These are phyloP conservation scores for Oenanthe sinensis DNA, from an alignment of 129 eudicot species.

Conservation along the genomic window DNA sequence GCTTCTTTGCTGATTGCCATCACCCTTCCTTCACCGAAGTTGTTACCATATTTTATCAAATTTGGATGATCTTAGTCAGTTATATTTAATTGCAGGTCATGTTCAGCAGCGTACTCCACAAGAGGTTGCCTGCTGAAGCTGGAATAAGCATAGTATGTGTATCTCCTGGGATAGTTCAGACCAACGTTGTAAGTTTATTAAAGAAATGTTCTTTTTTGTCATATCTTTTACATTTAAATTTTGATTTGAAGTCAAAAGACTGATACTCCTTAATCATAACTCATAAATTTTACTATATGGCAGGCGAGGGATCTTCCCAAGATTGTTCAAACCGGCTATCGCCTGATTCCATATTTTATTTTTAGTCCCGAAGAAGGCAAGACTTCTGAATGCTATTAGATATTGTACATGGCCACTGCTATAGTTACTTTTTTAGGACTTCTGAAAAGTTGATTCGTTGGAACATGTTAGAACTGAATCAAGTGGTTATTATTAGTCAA, in stretches of 20 bases:
- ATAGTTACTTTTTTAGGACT: neutral
- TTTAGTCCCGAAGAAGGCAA: conserved; percentile 88
- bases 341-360: conserved; percentile 75
- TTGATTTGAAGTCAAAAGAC: neutral
- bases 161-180: conserved; percentile 93
- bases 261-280: neutral
- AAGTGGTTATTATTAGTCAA: neutral
- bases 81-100: conserved; percentile 52
- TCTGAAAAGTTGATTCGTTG: neutral
- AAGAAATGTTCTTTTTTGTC: conserved; percentile 1
- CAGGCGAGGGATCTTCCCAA: conserved; percentile 97
- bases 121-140: conserved; percentile 88
- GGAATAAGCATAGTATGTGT: conserved; percentile 85
- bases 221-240: neutral
- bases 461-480: neutral
- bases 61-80: conserved; percentile 5
- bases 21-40: neutral
- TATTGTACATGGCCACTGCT: neutral
- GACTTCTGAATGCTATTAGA: conserved; percentile 1
- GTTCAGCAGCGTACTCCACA: conserved; percentile 92
- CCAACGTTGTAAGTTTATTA: conserved; percentile 72
- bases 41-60: neutral
- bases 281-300: conserved; percentile 17
- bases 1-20: neutral
- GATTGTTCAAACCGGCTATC: conserved; percentile 76